Base-by-base conservation (phyloP, 2,329 filamentous ascomycete species). In the Microsporum ferrugineum region DNA sequence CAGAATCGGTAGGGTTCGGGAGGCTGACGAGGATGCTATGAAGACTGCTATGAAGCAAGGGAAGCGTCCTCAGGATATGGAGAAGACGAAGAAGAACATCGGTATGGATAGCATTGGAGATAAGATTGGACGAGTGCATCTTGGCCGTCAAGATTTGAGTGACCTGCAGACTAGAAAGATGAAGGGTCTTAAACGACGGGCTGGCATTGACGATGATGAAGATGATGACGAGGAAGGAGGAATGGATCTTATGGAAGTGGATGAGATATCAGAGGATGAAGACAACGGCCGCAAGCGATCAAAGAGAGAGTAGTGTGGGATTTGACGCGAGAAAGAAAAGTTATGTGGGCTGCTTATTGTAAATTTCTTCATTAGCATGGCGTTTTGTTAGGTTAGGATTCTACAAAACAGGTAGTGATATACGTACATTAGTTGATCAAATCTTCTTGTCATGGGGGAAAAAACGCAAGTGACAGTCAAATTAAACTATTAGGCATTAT, bases 111-210 rank as follows among this genome's bases (percentile, higher is more conserved):
- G 86, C 49, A 90, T 99, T 78, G 94, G 94, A 72, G 94, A 99
- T 77, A 97, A 97, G 86, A 82, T 97, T 65, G 94, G 92, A 65
- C 86, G 91, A 68, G 88, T 99, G 65, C 94, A 99, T 74, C 76
- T 95, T 63, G 90, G 88, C 70, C 90, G 87, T 78, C 91, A 96
- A 77, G 91, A 99, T 77, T 82, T 99, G 62, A 81, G 80, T 71
- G 83, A 88, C 68, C 76, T 99, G 75, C 94, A 99, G 80, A 95
- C 91, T 59, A 86, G 94, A 71, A 99, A 99, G 84, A 97, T 99
- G 91, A 99, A 99, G 85, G 94, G 91, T 67, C 76, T 99, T 67
- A 99, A 97, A 84, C 82, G 94, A 66, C 85, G 82, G 65, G 84
- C 89, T 60, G 85, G 85, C 64, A 76, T 83, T 29, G 80, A 81